Base-by-base conservation (phyloP, 257 asterid genomes). In the Petrea volubilis region DNA sequence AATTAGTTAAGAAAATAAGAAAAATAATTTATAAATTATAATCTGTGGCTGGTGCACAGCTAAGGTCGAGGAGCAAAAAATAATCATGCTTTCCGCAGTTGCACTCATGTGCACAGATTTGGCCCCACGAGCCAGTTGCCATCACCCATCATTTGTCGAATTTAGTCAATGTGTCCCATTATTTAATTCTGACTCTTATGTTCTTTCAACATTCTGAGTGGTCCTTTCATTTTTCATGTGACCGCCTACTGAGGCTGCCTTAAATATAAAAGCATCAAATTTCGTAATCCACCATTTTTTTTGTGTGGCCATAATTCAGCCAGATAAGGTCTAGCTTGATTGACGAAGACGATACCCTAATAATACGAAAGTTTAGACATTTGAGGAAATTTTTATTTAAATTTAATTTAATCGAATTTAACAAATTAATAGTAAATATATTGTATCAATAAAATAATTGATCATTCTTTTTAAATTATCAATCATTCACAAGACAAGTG, bases 151-250 rank as follows among this genome's bases (percentile, higher is more conserved):
- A 41, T 69, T 29, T 43, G 29, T 20, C 59, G 51, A 29, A 52
- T 67, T 68, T 33, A 46, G 59, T 44, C 43, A 17, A 52, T 70
- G 76, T 77, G 78, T 31, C 78, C 78, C 63, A 43, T 28, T 12
- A 15, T 29, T 71, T 73, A 68, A 38, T 68, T 33, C 36, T 36
- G 31, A 15, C n/a, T 50, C 23, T 27, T 40, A 23, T 66, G 55
- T 23, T 56, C 34, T 21, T 50, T 58, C 69, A 58, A 52, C 34
- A 58, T 59, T 64, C 38, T 31, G 61, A 46, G 21, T 61, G 74
- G 78, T 79, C 78, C 65, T 51, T 47, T 67, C 67, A 51, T 13
- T 60, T 72, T 24, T 47, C 78, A 61, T 55, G 75, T 67, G 78
- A 71, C 64, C 51, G 50, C 25, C 29, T 55, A 52, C 20, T 63